phyloP scores from a whole-genome alignment of 1,284 basidiomycete species.

The Ganoderma lingzhi region DNA sequence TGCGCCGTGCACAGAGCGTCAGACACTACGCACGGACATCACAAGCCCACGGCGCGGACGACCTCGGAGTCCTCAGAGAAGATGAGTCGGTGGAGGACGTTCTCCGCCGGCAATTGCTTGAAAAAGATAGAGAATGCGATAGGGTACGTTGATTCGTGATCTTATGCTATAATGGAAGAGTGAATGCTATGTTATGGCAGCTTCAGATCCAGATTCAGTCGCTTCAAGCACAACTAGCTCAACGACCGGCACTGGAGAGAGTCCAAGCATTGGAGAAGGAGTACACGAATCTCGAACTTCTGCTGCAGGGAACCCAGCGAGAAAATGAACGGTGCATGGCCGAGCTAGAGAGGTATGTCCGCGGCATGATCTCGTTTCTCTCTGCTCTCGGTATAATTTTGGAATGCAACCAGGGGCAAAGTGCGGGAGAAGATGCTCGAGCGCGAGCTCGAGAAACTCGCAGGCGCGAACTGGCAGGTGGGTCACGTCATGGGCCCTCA shows the following conservation, averaged over 20 bases:
- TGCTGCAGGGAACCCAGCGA: slow-evolving; percentile 76
- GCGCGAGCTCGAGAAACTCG: slow-evolving; percentile 68
- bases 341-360: slow-evolving; percentile 69
- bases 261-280: slow-evolving; percentile 73
- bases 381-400: background rate
- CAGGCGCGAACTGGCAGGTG: slow-evolving; percentile 81
- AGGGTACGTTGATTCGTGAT: slow-evolving; percentile 49
- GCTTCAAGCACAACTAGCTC: slow-evolving; percentile 68
- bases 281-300: slow-evolving; percentile 72
- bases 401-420: slow-evolving; percentile 30
- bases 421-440: slow-evolving; percentile 75
- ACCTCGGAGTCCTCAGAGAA: slow-evolving; percentile 68
- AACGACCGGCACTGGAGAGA: slow-evolving; percentile 69
- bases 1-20: slow-evolving; percentile 46
- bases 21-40: slow-evolving; percentile 62
- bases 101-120: slow-evolving; percentile 69
- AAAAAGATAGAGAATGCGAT: slow-evolving; percentile 76
- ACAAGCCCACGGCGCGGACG: slow-evolving; percentile 54
- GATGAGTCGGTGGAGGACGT: slow-evolving; percentile 68
- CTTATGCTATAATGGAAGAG: background rate
- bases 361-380: too few species aligned
- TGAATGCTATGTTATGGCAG: slow-evolving; percentile 35
- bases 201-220: slow-evolving; percentile 64
- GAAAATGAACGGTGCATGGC: slow-evolving; percentile 83
- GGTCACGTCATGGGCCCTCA: slow-evolving; percentile 17